A percentile compares a stretch with the other conserved stretches of the same genome.
phyloP scores from a whole-genome alignment of 805 yeast species.

The Kodamaea leandrae region DNA sequence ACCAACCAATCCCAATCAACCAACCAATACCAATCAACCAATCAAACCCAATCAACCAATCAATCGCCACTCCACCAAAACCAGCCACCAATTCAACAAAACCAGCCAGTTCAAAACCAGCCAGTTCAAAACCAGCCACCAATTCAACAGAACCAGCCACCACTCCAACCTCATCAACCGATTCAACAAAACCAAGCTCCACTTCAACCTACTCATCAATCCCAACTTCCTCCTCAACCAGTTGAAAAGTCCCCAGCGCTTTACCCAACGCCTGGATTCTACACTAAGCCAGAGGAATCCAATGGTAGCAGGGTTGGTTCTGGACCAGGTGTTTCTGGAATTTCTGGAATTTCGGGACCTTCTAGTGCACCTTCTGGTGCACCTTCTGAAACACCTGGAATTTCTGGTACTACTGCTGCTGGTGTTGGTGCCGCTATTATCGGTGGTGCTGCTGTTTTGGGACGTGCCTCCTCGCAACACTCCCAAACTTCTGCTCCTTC shows the following conservation, averaged over 20 bases:
- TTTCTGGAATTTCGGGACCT: background rate
- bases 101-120: constrained; percentile 1
- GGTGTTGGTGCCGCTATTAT: background rate
- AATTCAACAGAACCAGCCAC: background rate
- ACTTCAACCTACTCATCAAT: too few relatives aligned
- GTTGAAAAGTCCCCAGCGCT: too few relatives aligned
- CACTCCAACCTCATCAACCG: constrained; percentile 3
- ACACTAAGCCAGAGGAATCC: constrained; percentile 9
- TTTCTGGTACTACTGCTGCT: background rate
- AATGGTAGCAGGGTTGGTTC: background rate
- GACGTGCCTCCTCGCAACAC: too few relatives aligned
- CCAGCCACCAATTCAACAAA: background rate
- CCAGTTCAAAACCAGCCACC: constrained; percentile 3
- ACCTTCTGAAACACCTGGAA: too few relatives aligned
- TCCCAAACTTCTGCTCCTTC: constrained; percentile 3
- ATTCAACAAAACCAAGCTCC: background rate
- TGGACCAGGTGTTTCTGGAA: background rate
- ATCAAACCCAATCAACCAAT: background rate
- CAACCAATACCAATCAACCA: background rate
- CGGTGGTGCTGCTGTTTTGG: background rate
- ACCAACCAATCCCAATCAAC: too few relatives aligned
- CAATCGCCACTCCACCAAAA: background rate
- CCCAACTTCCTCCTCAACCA: too few relatives aligned
- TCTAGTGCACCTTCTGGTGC: background rate
- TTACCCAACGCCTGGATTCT: constrained; percentile 11